These are phyloP conservation scores for Euryodendron excelsum DNA, from an alignment of 148 eudicot species.

Conservation along the genomic window DNA sequence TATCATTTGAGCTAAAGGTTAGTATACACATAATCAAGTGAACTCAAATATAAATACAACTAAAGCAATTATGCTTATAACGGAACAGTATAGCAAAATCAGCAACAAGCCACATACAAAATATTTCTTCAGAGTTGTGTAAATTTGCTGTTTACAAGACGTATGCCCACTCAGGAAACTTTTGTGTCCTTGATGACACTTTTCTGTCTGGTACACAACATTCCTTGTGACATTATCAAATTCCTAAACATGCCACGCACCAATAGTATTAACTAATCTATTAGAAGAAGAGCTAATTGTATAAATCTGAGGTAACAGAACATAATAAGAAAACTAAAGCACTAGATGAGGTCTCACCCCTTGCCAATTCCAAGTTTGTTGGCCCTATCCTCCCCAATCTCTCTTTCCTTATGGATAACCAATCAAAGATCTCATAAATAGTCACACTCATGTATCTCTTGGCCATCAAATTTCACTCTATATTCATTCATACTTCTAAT, in stretches of 20 bases:
- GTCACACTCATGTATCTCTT: neutral
- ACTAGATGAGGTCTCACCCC: constrained; percentile 35
- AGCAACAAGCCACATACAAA: neutral
- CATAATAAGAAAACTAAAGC: neutral
- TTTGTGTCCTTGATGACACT: constrained; percentile 78
- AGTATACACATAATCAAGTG: neutral
- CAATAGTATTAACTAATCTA: neutral
- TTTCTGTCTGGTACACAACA: constrained; percentile 66
- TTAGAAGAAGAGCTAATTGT: neutral
- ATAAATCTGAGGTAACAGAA: neutral
- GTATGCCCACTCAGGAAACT: constrained; percentile 98
- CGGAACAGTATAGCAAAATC: neutral
- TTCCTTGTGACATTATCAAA: constrained; percentile 31
- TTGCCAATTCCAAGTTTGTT: constrained; percentile 27
- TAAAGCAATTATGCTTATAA: neutral
- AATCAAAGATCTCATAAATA: neutral
- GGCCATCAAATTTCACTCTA: neutral
- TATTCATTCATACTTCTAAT: neutral
- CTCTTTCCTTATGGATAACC: neutral
- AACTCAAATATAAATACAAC: neutral
- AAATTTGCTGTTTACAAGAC: constrained; percentile 59
- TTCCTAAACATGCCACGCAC: constrained; percentile 22
- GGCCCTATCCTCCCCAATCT: neutral
- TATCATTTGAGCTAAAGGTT: neutral
- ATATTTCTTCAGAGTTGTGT: neutral